Conservation (phyloP, 257 asterid species). For the Primulina eburnea region DNA sequence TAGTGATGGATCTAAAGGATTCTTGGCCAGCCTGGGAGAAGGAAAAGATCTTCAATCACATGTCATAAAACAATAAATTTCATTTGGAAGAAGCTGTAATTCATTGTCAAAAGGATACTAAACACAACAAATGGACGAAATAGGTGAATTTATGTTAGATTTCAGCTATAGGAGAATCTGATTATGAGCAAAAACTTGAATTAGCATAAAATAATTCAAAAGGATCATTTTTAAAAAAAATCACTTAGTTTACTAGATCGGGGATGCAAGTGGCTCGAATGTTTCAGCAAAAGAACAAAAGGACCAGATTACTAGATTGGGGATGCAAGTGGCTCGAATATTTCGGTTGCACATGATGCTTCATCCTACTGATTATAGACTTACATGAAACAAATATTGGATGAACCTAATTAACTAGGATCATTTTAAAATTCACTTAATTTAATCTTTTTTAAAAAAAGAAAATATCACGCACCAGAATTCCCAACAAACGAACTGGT, state of each 20-base stretch:
- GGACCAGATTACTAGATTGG: neutral
- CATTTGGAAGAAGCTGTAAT: neutral
- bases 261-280: no score
- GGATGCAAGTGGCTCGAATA: neutral
- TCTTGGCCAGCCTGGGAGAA: conserved; percentile 64
- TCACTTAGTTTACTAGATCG: no score
- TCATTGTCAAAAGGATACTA: neutral
- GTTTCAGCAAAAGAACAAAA: no score
- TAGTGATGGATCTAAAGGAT: conserved; percentile 61
- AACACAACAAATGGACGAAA: neutral
- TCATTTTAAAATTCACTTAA: neutral
- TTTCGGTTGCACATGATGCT: neutral
- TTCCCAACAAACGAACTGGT: neutral
- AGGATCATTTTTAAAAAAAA: no score
- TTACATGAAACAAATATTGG: neutral
- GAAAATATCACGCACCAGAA: neutral
- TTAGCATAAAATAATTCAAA: neutral
- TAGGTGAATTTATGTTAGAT: neutral
- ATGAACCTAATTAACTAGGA: neutral
- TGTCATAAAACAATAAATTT: neutral
- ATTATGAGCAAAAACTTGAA: neutral
- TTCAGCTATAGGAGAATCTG: neutral
- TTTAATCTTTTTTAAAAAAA: no score
- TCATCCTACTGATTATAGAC: neutral
- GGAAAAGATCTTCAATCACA: neutral